Evolutionary conservation across 371 early-diverging fungal species (phyloP), one percentile per base, ranked within the genome.

Genomic region (Mucor plumbeus): DNA sequence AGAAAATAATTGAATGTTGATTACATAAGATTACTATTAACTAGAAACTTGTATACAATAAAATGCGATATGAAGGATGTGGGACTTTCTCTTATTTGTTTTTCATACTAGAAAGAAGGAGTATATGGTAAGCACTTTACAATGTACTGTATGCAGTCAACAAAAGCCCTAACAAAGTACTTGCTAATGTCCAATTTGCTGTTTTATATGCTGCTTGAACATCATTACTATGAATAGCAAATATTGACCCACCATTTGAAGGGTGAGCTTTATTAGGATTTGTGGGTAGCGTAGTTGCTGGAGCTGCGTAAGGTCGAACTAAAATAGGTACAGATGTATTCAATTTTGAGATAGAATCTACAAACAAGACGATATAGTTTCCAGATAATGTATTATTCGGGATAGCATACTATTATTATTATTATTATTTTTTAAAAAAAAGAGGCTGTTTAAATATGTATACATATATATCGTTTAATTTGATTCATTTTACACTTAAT

Each of bases 291-390:
- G 76, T 41, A n/a, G 68, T 61, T 7, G 57, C 43, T 11, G 67
- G 73, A 40, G 76, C 65, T 47, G 82, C 79, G 58, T 72, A 71
- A 43, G 78, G 71, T 55, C 71, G 69, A 59, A 81, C 76, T 35
- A 68, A 33, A 56, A 81, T 75, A 26, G 82, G 73, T 9, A 81
- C 61, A 38, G 79, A 71, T 7, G 73, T 74, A 44, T 81, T 81
- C 1, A 63, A 62, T 13, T 70, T 69, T n/a, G 79, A 75, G 50
- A 77, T 63, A 33, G 71, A 55, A 50, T 77, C 66, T n/a, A 67
- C 68, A 67, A 79, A 74, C 21, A 77, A 40, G 17, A 81, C 77
- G 34, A 70, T 48, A 44, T 81, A 81, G 11, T 61, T 71, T 21
- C 81, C 81, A 61, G 79, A 69, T 15, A 64, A n/a, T 17, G 74